Percentiles rank a stretch among this genome's conserved stretches.
These are phyloP conservation scores for Curvularia hawaiiensis DNA, from an alignment of 2,329 filamentous ascomycete species.

Conservation along the genomic window DNA sequence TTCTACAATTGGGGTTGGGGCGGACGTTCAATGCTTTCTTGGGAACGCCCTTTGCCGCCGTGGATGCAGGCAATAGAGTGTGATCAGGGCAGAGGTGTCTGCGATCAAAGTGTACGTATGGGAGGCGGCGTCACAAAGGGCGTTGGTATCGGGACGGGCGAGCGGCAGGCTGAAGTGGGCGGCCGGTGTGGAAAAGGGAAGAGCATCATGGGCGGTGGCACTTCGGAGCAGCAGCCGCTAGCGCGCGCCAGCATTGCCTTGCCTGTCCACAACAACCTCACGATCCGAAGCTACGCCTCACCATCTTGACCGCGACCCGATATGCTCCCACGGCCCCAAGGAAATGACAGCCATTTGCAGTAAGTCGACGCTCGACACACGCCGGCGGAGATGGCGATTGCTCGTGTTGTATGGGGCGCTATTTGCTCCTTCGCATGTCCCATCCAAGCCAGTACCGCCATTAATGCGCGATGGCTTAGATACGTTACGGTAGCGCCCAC, in stretches of 20 bases:
- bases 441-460: constrained; percentile 11
- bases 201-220: constrained; percentile 2
- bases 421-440: constrained; percentile 17
- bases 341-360: constrained; percentile 14
- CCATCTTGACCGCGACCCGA: background rate
- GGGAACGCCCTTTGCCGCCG: background rate
- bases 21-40: background rate
- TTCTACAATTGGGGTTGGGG: background rate
- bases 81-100: background rate
- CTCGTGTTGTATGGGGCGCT: constrained; percentile 24
- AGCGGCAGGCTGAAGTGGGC: background rate
- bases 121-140: background rate
- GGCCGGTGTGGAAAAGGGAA: background rate
- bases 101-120: background rate
- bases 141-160: background rate
- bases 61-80: background rate
- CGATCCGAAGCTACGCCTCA: background rate
- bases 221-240: constrained; percentile 7
- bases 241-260: constrained; percentile 5
- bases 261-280: background rate
- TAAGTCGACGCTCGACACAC: constrained; percentile 8
- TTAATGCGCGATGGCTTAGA: constrained; percentile 14
- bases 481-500: constrained; percentile 21
- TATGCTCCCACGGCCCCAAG: constrained; percentile 1
- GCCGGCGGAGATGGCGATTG: background rate